Base-by-base conservation (phyloP, 345 rosid species). In the Xanthoceras sorbifolium region DNA sequence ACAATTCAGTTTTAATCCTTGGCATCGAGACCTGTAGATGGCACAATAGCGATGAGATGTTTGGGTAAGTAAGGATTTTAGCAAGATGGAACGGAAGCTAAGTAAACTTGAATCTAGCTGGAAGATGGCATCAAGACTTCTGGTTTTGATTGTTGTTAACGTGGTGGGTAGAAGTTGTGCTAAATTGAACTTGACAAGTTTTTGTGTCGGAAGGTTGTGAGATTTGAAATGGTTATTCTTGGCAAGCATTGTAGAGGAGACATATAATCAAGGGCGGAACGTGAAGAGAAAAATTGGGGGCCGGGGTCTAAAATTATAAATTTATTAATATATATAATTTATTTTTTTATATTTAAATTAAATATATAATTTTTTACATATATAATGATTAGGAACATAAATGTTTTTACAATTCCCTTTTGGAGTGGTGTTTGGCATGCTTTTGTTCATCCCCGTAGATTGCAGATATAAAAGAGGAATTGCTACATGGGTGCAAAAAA, bases 401-500 rank as follows among this genome's bases (percentile, higher is more conserved):
- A 25, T 25, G 22, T 67, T 11, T 44, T 42, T 22, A 1, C 34
- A 42, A 15, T 22, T 44, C 26, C 71, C 1, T 12, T 32, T 28
- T 42, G 57, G 18, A 67, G 32, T 22, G 62, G 62, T 57, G n/a
- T 32, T 18, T 12, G n/a, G 20, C 42, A 32, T 31, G 22, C 67
- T 18, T 64, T 14, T 11, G 34, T 42, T 44, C 18, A 31, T 71
- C 17, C 12, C 29, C 17, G 2, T 32, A 40, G 32, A 31, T 34
- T 71, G 15, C 20, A 4, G n/a, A 31, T 54, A 29, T 69, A 29
- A n/a, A 5, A 28, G 62, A 69, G 32, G 73, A 29, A 31, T 34
- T 50, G 26, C 22, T 50, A 50, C 44, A 9, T 18, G 73, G 61
- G 7, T 69, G 60, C 72, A n/a, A 69, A 28, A 69, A 48, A 50